A percentile compares a stretch with the other conserved stretches of the same genome.
Conservation (phyloP, 2,329 filamentous ascomycete genomes). For the Penicillium sp. region DNA sequence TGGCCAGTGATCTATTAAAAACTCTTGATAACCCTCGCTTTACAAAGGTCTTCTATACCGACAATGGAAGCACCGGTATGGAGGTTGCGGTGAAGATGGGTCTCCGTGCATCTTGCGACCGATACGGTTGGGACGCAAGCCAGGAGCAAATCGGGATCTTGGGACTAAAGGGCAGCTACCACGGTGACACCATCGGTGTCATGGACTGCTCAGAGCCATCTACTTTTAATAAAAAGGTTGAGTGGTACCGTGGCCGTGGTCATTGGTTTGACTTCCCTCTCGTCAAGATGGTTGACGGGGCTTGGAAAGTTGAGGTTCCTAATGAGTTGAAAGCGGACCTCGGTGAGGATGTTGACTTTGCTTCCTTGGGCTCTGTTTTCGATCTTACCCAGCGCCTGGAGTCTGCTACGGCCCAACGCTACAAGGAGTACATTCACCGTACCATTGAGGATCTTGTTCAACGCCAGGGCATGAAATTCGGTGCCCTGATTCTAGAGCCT, state of each 20-base stretch:
- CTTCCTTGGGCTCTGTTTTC: conserved; percentile 60
- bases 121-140: conserved; percentile 66
- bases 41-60: conserved; percentile 74
- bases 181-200: conserved; percentile 83
- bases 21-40: conserved; percentile 65
- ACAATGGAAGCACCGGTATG: conserved; percentile 80
- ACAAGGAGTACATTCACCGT: conserved; percentile 60
- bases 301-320: conserved; percentile 66
- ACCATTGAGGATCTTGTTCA: conserved; percentile 57
- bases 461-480: conserved; percentile 65
- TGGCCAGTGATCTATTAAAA: conserved; percentile 66
- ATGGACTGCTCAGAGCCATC: conserved; percentile 84
- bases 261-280: conserved; percentile 80
- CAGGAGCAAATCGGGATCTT: conserved; percentile 65
- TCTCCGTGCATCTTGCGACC: conserved; percentile 64
- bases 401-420: conserved; percentile 52
- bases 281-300: conserved; percentile 65
- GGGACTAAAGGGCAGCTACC: conserved; percentile 78
- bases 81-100: conserved; percentile 88
- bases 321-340: conserved; percentile 50
- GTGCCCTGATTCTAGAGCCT: conserved; percentile 77
- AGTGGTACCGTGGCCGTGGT: conserved; percentile 80
- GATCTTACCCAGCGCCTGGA: conserved; percentile 54
- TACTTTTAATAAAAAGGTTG: conserved; percentile 77
- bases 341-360: conserved; percentile 48